Evolutionary conservation across 1,284 basidiomycete genomes (phyloP).

Genomic region (Acaromyces ingoldii): DNA sequence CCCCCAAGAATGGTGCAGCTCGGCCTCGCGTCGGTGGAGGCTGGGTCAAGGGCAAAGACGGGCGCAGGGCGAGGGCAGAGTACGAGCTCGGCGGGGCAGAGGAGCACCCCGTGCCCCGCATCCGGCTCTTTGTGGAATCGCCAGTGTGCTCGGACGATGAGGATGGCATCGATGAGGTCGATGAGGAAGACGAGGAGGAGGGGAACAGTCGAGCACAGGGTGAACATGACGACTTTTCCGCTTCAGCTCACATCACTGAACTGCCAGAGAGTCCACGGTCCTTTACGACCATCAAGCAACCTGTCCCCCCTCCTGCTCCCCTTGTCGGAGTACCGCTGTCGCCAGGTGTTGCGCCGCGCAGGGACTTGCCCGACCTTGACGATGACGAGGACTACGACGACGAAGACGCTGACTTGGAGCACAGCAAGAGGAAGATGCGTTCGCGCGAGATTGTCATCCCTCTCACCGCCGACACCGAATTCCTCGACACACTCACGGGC

Average conservation of each 20-base stretch:
- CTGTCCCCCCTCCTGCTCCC: not conserved
- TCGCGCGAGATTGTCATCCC: slow-evolving; percentile 69
- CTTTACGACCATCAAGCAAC: not conserved
- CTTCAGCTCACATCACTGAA: slow-evolving; percentile 18
- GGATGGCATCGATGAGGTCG: slow-evolving; percentile 8
- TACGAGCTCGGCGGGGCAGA: slow-evolving; percentile 52
- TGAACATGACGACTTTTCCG: slow-evolving; percentile 11
- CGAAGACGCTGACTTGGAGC: no score
- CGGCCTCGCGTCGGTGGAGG: slow-evolving; percentile 8
- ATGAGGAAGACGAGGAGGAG: slow-evolving; percentile 14
- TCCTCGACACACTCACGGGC: slow-evolving; percentile 71
- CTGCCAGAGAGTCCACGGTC: slow-evolving; percentile 13
- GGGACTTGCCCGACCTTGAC: no score
- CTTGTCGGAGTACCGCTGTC: not conserved
- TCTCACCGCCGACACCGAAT: slow-evolving; percentile 71
- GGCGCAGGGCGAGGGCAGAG: slow-evolving; percentile 50
- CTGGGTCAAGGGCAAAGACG: slow-evolving; percentile 43
- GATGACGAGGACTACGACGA: no score
- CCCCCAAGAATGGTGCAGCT: not conserved
- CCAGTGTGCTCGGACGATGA: slow-evolving; percentile 38
- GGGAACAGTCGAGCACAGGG: no score
- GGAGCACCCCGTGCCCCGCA: slow-evolving; percentile 50
- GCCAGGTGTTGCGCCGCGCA: not conserved
- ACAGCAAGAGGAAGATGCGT: not conserved
- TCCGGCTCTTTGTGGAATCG: slow-evolving; percentile 48